Percentiles rank a stretch among this genome's conserved stretches.
These are phyloP conservation scores for Acanthochlamys bracteata DNA, from an alignment of 106 monocot species.

Conservation along the genomic window DNA sequence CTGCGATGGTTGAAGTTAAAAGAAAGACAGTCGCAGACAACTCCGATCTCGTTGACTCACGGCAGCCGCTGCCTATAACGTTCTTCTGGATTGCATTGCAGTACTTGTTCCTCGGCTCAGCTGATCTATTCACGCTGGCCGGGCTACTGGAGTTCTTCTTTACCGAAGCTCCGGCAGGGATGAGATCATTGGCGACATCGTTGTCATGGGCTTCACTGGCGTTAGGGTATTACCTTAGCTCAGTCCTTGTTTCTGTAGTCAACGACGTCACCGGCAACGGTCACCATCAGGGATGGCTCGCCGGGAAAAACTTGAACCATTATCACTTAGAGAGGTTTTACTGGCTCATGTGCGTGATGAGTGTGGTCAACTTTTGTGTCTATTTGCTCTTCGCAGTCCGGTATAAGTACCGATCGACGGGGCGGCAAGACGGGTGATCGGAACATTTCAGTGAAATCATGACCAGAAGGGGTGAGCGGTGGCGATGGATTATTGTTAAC, in stretches of 20 bases:
- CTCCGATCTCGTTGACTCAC: conserved; percentile 18
- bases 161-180: conserved; percentile 59
- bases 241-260: conserved; percentile 56
- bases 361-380: conserved; percentile 33
- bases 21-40: conserved; percentile 33
- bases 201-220: conserved; percentile 70
- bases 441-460: background rate
- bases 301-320: conserved; percentile 44
- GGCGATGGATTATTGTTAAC: too few relatives aligned
- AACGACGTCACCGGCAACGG: conserved; percentile 34
- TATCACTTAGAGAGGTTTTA: conserved; percentile 69
- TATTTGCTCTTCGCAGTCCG: conserved; percentile 50
- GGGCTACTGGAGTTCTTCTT: conserved; percentile 93
- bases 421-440: conserved; percentile 5
- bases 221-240: conserved; percentile 81
- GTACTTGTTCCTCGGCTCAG: conserved; percentile 75
- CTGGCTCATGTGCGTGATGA: conserved; percentile 76
- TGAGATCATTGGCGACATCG: conserved; percentile 71
- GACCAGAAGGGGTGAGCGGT: background rate
- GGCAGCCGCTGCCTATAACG: conserved; percentile 42
- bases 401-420: conserved; percentile 50
- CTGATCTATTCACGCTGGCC: conserved; percentile 75
- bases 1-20: conserved; percentile 65
- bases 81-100: conserved; percentile 91
- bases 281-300: conserved; percentile 38